Base-by-base conservation (phyloP, 1,139 yeast genomes). In the Pichia sp. region DNA sequence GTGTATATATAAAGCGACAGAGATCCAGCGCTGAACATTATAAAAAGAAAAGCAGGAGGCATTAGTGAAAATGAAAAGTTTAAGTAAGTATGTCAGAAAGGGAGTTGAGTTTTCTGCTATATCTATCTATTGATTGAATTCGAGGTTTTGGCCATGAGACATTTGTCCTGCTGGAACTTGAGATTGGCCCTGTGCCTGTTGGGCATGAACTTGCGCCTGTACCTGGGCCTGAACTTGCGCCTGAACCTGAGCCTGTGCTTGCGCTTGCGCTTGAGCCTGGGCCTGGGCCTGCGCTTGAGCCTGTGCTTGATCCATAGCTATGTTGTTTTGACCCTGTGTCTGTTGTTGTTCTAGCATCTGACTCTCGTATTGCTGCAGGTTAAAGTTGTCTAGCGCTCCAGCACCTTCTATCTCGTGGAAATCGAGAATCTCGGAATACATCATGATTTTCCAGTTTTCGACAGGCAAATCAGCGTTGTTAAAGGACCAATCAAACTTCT, bases 381-480 rank as follows among this genome's bases (percentile, higher is more conserved):
- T 62, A 36, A 55, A 54, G 34, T 60, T 59, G 41, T 57, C 62
- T 45, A 61, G 49, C 6, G 65, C 64, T 42, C 62, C 65, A 38
- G 65, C 62, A 30, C 66, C 73, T 51, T 81, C 88, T 54, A 83
- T 85, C 68, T 87, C 90, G 73, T 93, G 99, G 79, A 92, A 93
- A 70, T 92, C 98, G 62, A 93, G 77, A 60, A 93, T 93, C 73
- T 93, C 99, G 52, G 96, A 87, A 72, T 93, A 93, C 97, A 93
- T 93, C 99, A 93, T 93, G 32, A 92, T 97, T 73, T 96, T 84
- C 99, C 99, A 93, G 11, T 97, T 90, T 67, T 93, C 98, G 26
- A 93, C 95, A 1, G 99, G 98, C 65, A 93, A 78, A 72, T 93
- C 99, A 0, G 97, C 98, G 67, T 95, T 98, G 70, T 93, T 93